A percentile compares a stretch with the other conserved stretches of the same genome.
Evolutionary conservation across 1,139 yeast genomes (phyloP).

Genomic region (Scheffersomyces illinoinensis): DNA sequence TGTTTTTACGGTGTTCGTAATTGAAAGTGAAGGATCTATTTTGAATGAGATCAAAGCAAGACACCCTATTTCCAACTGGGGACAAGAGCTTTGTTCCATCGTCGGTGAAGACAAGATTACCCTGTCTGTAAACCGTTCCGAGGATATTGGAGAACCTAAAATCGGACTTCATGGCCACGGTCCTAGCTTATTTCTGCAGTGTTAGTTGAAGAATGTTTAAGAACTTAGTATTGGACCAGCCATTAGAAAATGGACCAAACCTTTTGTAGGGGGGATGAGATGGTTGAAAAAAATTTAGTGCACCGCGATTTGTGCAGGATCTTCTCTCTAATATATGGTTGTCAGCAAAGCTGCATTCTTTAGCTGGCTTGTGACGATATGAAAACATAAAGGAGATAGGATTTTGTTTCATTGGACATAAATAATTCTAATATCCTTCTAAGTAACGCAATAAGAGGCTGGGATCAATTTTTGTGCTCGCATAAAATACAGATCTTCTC

Average conservation of each 20-base stretch:
- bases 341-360: too few relatives aligned
- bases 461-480: too few relatives aligned
- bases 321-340: not conserved
- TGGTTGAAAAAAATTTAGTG: not conserved
- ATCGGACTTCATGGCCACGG: constrained; percentile 43
- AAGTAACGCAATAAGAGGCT: not conserved
- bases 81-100: constrained; percentile 84
- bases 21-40: constrained; percentile 86
- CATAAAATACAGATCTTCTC: not conserved
- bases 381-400: not conserved
- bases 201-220: not conserved
- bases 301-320: not conserved
- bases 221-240: not conserved
- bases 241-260: not conserved
- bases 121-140: constrained; percentile 94
- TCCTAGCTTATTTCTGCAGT: not conserved
- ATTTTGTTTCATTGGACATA: not conserved
- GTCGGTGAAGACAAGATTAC: constrained; percentile 81
- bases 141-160: constrained; percentile 75
- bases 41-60: constrained; percentile 82
- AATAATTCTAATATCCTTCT: not conserved
- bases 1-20: constrained; percentile 89
- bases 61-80: constrained; percentile 93
- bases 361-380: not conserved
- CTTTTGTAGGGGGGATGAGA: not conserved